Conservation (phyloP, 2,329 filamentous ascomycete genomes). For the Xylariaceae sp. region DNA sequence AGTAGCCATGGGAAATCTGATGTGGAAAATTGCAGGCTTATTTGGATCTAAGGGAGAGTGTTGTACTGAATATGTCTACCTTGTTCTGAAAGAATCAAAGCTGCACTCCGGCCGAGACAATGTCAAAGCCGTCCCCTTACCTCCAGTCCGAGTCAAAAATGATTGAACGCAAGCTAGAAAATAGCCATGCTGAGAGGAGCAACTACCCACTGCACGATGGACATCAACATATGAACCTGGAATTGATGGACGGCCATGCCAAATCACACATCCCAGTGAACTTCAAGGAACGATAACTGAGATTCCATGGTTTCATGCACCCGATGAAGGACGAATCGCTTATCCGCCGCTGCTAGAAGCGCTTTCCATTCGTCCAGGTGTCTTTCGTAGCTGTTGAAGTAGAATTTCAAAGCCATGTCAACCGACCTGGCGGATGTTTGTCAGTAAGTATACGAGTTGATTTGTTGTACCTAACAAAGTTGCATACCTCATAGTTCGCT, state of each 20-base stretch:
- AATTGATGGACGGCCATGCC: background rate
- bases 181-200: no score
- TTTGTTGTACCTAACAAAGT: background rate
- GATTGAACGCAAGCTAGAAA: no score
- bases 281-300: background rate
- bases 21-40: no score
- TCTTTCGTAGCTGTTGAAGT: background rate
- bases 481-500: slow-evolving; percentile 7
- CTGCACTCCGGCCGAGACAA: no score
- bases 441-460: slow-evolving; percentile 5
- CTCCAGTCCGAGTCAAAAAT: no score
- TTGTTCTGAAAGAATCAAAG: no score
- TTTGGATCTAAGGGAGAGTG: no score
- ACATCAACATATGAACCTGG: background rate
- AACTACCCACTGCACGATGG: no score
- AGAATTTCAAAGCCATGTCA: background rate
- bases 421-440: background rate
- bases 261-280: background rate
- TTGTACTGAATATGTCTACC: no score
- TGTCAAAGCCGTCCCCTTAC: no score
- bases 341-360: background rate
- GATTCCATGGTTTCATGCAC: background rate
- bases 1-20: no score
- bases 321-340: background rate
- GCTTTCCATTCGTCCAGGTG: slow-evolving; percentile 1